Conservation (phyloP, 108 stramenopile genomes). For the Cyclotella cryptica region DNA sequence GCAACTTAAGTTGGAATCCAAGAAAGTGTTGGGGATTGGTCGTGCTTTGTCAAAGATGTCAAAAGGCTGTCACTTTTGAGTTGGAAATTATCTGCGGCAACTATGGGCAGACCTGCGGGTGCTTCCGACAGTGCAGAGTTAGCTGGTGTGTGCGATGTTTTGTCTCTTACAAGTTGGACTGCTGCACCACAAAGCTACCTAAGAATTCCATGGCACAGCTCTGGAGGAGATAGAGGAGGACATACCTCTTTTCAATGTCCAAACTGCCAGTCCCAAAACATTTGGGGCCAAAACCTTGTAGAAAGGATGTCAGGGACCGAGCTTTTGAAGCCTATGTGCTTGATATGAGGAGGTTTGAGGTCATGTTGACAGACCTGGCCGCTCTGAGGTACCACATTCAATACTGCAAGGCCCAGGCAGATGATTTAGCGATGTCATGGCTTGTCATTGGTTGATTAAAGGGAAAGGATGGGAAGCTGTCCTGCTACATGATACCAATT, state of each 20-base stretch:
- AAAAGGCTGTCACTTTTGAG: constrained; percentile 23
- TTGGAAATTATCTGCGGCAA: constrained; percentile 34
- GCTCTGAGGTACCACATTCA: constrained; percentile 2
- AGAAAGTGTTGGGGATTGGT: constrained; percentile 12
- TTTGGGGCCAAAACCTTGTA: not conserved
- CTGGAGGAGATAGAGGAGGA: constrained; percentile 14
- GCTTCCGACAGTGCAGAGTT: constrained; percentile 1
- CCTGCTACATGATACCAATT: constrained; percentile 25
- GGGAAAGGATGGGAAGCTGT: not conserved
- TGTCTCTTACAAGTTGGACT: constrained; percentile 9
- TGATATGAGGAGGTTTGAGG: constrained; percentile 11
- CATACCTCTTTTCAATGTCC: constrained; percentile 21
- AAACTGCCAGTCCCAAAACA: constrained; percentile 35
- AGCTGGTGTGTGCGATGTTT: constrained; percentile 34
- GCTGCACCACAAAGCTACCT: not conserved
- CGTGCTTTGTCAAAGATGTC: constrained; percentile 8
- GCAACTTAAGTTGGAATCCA: not conserved
- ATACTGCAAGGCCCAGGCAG: constrained; percentile 6
- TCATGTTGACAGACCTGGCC: constrained; percentile 20
- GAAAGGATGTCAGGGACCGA: not conserved
- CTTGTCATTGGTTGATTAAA: constrained; percentile 11
- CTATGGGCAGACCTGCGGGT: constrained; percentile 19
- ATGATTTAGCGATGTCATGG: no score
- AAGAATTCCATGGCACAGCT: constrained; percentile 15
- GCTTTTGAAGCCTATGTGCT: constrained; percentile 8